Evolutionary conservation across 1,139 yeast species (phyloP), one percentile per base, ranked within the genome.

Genomic region (Debaryomyces nepalensis): DNA sequence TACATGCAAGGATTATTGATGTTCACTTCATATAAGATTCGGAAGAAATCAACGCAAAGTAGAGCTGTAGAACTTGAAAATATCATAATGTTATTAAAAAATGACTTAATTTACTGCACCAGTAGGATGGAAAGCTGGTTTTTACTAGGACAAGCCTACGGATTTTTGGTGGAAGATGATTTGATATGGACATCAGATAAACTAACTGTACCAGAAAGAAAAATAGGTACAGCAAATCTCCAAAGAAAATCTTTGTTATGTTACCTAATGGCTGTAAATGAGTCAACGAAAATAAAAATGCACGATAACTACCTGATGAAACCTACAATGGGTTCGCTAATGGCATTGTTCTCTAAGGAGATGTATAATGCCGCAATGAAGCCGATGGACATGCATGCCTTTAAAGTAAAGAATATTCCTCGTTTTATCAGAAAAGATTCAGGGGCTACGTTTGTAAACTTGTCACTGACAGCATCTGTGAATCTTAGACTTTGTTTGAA

Each of bases 161-260:
- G 91, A 1, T 82, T 73, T 43, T 67, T 87, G 29, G 96, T 86
- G 0, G 98, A 91, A 50, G 96, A 89, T 60, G 97, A 88, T 50
- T 66, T 93, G 42, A 82, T 89, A 6, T 89, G 96, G 95, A 86
- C 93, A 0, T 84, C 97, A 0, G 97, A 91, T 57, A 87, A 87
- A 52, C 64, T 90, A 27, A 85, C 85, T 26, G 72, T 78, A 0
- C 61, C 73, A 0, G 95, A 86, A 6, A 74, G 84, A 49, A 86
- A 86, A 53, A 66, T 68, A 3, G 61, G 68, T 0, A 84, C 90
- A 0, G 90, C 91, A 0, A 67, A 75, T 12, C 59, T 79, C 3
- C 97, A 89, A 58, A 71, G 87, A 44, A 84, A 78, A 52, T 77
- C 97, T 0, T 63, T 91, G 1, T 53, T 89, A 7, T 84, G 95